Evolutionary conservation across 306 rosid species (phyloP).

Genomic region (Inga leiocalycina): DNA sequence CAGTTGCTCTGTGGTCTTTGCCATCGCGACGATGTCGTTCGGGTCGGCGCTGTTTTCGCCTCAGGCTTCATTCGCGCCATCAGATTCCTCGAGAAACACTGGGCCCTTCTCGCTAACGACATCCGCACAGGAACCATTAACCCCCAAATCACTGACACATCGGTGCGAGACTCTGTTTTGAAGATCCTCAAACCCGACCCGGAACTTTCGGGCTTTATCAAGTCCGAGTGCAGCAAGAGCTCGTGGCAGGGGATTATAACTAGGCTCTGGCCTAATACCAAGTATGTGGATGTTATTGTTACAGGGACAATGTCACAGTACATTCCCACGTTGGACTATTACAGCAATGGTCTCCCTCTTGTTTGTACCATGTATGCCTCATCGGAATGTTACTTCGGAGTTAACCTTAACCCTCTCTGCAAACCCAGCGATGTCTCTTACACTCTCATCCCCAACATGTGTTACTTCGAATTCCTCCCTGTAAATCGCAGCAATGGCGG

Average conservation of each 20-base stretch:
- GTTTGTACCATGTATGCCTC: conserved; percentile 99
- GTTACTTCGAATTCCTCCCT: conserved; percentile 86
- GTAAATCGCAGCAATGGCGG: conserved; percentile 64
- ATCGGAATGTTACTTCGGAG: conserved; percentile 93
- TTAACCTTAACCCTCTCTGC: conserved; percentile 82
- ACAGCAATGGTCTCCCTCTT: conserved; percentile 85
- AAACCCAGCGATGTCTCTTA: conserved; percentile 84
- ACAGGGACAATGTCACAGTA: conserved; percentile 99
- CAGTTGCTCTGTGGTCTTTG: conserved; percentile 90
- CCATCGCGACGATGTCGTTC: conserved; percentile 69
- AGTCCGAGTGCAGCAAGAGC: conserved; percentile 57
- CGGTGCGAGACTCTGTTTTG: conserved; percentile 61
- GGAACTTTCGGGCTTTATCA: conserved; percentile 61
- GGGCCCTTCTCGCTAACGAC: conserved; percentile 64
- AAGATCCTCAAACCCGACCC: conserved; percentile 70
- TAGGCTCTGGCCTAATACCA: conserved; percentile 88
- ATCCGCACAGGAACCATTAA: conserved; percentile 72
- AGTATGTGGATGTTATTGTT: conserved; percentile 97
- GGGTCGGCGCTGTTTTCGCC: conserved; percentile 97
- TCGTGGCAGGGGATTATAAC: conserved; percentile 91
- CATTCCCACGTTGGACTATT: conserved; percentile 78
- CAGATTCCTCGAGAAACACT: conserved; percentile 83
- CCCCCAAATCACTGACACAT: conserved; percentile 49
- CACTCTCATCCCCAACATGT: conserved; percentile 93
- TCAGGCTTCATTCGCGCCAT: conserved; percentile 94